Percentiles rank a stretch among this genome's conserved stretches.
phyloP scores from a whole-genome alignment of 2,329 filamentous ascomycete genomes.

The Tympanopsis confertula region DNA sequence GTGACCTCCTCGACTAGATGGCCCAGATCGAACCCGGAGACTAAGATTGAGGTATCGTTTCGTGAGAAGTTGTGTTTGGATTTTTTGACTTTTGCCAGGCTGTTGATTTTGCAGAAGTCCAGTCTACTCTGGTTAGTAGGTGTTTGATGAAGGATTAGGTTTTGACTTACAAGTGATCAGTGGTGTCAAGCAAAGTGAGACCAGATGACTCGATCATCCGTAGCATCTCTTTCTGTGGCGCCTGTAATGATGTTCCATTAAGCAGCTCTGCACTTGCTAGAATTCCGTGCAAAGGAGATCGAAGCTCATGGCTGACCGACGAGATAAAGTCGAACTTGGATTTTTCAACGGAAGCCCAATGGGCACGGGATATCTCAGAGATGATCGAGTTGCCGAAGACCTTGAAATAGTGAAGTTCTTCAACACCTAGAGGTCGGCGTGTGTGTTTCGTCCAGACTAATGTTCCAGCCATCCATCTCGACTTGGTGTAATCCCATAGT shows the following conservation, averaged over 20 bases:
- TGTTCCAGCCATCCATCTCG: constrained; percentile 18
- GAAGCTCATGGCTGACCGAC: constrained; percentile 44
- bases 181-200: constrained; percentile 33
- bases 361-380: constrained; percentile 39
- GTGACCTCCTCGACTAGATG: background rate
- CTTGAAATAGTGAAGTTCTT: constrained; percentile 22
- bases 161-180: constrained; percentile 26
- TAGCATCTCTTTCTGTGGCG: constrained; percentile 28
- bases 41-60: background rate
- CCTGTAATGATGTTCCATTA: constrained; percentile 23
- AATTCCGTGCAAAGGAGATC: constrained; percentile 44
- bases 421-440: constrained; percentile 16
- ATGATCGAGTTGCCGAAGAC: constrained; percentile 38
- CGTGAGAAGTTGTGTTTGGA: background rate
- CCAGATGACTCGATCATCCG: constrained; percentile 32
- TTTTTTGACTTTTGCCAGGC: background rate
- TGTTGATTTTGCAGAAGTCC: constrained; percentile 20
- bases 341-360: constrained; percentile 35
- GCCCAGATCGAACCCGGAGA: background rate
- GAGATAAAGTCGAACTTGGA: constrained; percentile 48
- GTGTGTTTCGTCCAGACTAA: constrained; percentile 13
- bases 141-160: background rate
- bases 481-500: constrained; percentile 22
- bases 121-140: constrained; percentile 8
- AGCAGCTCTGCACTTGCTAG: constrained; percentile 38